Base-by-base conservation (phyloP, 2,329 filamentous ascomycete species). In the Epichloe elymi region DNA sequence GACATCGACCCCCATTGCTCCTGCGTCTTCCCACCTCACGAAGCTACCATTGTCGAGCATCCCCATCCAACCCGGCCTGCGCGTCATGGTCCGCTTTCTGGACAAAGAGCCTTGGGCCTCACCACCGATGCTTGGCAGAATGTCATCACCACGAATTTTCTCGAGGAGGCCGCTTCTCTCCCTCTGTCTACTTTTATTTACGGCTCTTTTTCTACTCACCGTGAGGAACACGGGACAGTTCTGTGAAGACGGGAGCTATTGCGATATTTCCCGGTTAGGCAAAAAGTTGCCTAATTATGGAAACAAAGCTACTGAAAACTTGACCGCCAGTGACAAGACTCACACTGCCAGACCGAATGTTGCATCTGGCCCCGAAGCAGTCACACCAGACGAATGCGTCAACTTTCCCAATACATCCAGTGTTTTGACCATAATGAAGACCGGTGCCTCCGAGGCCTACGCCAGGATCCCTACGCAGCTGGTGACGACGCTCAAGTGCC, bases 391-490 rank as follows among this genome's bases (percentile, higher is more conserved):
- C 42, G 48, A 63, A 5, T 72, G 70, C 61, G 64, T 61, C 20
- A 54, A 57, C 45, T 70, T 74, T 46, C 70, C 72, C 11, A 66
- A 74, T 51, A 70, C 68, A 11, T 70, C 70, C 43, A 69, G 70
- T 55, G 66, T 76, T 36, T 63, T 75, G 30, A 63, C 80, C 26
- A 63, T 80, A 45, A 71, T 81, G 63, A 80, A 80, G 64, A 80
- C 78, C 3, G 76, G 77, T 37, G 75, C 76, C 2, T 75, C 74
- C 39, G 76, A 80, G 59, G 63, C 74, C 17, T 75, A 70, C 52
- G 65, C 70, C 33, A 73, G 71, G 44, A 61, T 81, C 2, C 75
- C 77, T 2, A 76, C 73, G 3, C 76, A 80, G 56, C 65, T 80
- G 20, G 64, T 77, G 58, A 79, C 77, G 5, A 69, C 69, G 1